A percentile compares a stretch with the other conserved stretches of the same genome.
phyloP scores from a whole-genome alignment of 495 filamentous ascomycete species.

The Penicillium pulvis region DNA sequence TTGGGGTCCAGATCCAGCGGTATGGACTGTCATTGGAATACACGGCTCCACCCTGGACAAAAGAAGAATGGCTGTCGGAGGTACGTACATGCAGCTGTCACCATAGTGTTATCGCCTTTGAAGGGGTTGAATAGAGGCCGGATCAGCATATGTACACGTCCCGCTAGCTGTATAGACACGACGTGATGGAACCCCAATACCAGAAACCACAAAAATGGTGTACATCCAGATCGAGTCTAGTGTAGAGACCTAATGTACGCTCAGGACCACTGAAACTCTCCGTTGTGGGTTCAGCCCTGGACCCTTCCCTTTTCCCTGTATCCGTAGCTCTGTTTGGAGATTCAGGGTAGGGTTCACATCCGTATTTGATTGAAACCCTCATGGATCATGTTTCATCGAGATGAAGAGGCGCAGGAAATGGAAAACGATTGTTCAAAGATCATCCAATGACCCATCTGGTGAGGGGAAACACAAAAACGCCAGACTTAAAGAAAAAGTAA shows the following conservation, averaged over 20 bases:
- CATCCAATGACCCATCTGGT: too few species aligned
- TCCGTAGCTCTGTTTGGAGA: too few species aligned
- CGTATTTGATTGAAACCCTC: too few species aligned
- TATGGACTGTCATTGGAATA: constrained; percentile 9
- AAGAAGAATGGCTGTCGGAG: constrained; percentile 12
- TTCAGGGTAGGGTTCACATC: too few species aligned
- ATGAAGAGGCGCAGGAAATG: too few species aligned
- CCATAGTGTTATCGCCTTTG: neutral
- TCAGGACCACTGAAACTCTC: neutral
- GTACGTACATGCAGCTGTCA: neutral
- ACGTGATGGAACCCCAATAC: neutral
- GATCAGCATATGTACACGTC: neutral
- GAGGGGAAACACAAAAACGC: too few species aligned
- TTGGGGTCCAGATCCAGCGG: constrained; percentile 2
- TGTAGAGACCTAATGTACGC: neutral
- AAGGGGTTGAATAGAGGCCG: neutral
- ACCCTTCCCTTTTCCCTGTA: neutral
- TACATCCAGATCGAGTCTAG: neutral
- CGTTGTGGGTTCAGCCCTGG: neutral
- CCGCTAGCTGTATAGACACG: neutral
- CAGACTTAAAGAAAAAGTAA: too few species aligned
- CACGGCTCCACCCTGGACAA: constrained; percentile 8
- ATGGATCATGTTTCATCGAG: too few species aligned
- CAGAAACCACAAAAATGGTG: neutral
- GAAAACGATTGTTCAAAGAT: too few species aligned